Evolutionary conservation across 257 asterid genomes (phyloP).

Genomic region (Solanum rostratum): DNA sequence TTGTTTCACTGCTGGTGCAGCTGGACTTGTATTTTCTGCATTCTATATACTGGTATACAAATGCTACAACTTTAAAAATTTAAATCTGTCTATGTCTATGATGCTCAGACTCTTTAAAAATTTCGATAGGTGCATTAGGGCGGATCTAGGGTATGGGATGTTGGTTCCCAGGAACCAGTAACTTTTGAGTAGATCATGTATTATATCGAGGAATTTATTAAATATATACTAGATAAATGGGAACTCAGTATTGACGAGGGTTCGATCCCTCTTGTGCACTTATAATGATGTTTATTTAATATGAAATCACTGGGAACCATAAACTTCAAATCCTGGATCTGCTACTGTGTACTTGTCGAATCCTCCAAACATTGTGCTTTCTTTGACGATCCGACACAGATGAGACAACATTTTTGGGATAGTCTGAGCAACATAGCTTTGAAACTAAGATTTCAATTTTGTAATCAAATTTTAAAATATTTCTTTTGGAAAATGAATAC

Average conservation of each 20-base stretch:
- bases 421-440: neutral
- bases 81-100: neutral
- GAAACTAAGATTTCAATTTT: neutral
- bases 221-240: no score
- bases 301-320: no score
- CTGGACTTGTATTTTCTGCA: conserved; percentile 62
- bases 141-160: no score
- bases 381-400: neutral
- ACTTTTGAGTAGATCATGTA: no score
- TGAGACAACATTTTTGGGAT: neutral
- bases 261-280: no score
- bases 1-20: conserved; percentile 88
- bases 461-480: neutral
- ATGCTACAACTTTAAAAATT: neutral
- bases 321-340: no score
- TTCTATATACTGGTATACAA: conserved; percentile 61
- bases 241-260: no score
- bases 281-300: no score
- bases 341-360: neutral
- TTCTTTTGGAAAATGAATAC: neutral
- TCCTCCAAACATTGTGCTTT: neutral
- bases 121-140: neutral
- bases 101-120: neutral
- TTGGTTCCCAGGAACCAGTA: no score
- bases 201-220: no score